Evolutionary conservation across 2,329 filamentous ascomycete species (phyloP).

Genomic region (Alternaria gaisen): DNA sequence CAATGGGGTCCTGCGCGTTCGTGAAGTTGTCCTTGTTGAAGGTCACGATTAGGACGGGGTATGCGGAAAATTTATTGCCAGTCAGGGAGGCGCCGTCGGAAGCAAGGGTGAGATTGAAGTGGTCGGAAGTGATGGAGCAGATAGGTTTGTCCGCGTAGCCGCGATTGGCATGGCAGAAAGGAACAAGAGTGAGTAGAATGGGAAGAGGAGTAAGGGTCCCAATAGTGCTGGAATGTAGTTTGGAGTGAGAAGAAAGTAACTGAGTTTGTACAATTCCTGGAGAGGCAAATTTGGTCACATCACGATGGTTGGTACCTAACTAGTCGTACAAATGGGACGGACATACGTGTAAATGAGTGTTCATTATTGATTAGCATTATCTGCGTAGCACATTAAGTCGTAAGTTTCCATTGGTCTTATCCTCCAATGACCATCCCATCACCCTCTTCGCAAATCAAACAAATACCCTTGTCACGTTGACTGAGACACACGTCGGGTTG

Average conservation of each 20-base stretch:
- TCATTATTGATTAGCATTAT: constrained; percentile 8
- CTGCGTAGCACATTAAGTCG: constrained; percentile 2
- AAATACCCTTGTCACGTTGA: constrained; percentile 52
- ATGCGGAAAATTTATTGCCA: too few relatives aligned
- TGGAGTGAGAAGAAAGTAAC: neutral
- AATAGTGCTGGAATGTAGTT: neutral
- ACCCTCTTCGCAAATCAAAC: neutral
- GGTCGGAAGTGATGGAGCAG: neutral
- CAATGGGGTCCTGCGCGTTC: too few relatives aligned
- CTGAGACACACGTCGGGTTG: constrained; percentile 57
- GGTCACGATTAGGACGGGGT: neutral
- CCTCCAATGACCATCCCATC: neutral
- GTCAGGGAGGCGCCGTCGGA: too few relatives aligned
- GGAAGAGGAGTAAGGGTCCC: neutral
- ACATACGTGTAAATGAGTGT: neutral
- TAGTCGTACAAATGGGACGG: neutral
- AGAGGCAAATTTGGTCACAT: neutral
- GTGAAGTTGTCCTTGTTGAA: neutral
- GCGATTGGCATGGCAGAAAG: neutral
- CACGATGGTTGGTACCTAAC: neutral
- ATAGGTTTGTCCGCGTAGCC: neutral
- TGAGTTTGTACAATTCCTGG: neutral
- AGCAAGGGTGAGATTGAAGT: neutral
- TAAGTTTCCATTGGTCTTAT: neutral
- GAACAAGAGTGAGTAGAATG: neutral